Evolutionary conservation across 1,284 basidiomycete species (phyloP).

Genomic region (Vanrija pseudolonga): DNA sequence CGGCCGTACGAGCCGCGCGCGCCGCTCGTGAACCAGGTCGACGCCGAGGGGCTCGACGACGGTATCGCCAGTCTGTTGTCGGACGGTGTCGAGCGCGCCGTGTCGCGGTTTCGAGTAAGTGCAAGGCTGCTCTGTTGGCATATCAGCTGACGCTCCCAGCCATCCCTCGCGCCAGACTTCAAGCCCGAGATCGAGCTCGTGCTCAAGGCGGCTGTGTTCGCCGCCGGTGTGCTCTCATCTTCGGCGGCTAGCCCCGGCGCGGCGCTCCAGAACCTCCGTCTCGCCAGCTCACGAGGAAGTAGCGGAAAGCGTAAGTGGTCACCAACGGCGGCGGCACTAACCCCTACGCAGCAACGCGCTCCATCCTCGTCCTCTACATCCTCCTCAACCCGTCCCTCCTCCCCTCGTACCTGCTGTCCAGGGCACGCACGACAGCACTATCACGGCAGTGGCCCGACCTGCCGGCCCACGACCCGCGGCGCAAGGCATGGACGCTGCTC

Average conservation of each 20-base stretch:
- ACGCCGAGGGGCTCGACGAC: slow-evolving; percentile 86
- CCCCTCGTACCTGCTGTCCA: slow-evolving; percentile 71
- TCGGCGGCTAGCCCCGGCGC: slow-evolving; percentile 79
- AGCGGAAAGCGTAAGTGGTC: slow-evolving; percentile 7
- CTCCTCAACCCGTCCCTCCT: slow-evolving; percentile 63
- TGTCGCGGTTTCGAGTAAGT: slow-evolving; percentile 67
- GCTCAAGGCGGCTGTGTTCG: slow-evolving; percentile 75
- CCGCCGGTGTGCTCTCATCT: slow-evolving; percentile 79
- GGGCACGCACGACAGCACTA: slow-evolving; percentile 69
- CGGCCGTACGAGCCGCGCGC: slow-evolving; percentile 47
- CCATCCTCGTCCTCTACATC: slow-evolving; percentile 64
- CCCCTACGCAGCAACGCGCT: slow-evolving; percentile 44
- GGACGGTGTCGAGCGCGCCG: slow-evolving; percentile 73
- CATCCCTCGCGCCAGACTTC: slow-evolving; percentile 61
- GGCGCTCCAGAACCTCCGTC: slow-evolving; percentile 75
- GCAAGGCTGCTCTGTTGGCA: slow-evolving; percentile 53
- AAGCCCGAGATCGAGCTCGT: slow-evolving; percentile 78
- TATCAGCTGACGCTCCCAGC: slow-evolving; percentile 49
- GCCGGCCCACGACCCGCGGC: slow-evolving; percentile 68
- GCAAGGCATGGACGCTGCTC: slow-evolving; percentile 71
- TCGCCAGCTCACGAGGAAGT: slow-evolving; percentile 17
- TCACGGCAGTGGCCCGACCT: slow-evolving; percentile 85
- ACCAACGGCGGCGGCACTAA: too few species aligned
- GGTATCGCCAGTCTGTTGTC: slow-evolving; percentile 79
- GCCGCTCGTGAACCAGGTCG: slow-evolving; percentile 83